Evolutionary conservation across 129 eudicot species (phyloP).

Genomic region (Chrysanthemum lavandulifolium): DNA sequence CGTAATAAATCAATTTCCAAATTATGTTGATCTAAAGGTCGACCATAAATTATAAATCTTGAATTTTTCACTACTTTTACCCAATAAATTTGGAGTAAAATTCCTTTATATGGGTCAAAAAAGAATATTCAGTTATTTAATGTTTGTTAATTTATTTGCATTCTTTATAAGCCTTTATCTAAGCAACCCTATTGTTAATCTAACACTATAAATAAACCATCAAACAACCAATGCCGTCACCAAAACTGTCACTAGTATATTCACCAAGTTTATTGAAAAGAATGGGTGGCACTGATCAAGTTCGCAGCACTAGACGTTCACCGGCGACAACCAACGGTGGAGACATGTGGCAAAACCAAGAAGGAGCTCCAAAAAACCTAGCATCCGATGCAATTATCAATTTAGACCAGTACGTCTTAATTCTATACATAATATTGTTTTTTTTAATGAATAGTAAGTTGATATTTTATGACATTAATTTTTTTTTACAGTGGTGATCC

Average conservation of each 20-base stretch:
- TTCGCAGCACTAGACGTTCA: constrained; percentile 22
- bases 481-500: constrained; percentile 73
- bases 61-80: constrained; percentile 18
- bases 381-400: constrained; percentile 41
- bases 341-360: background rate
- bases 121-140: constrained; percentile 21
- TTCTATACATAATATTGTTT: background rate
- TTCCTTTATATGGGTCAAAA: constrained; percentile 23
- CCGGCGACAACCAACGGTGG: constrained; percentile 16
- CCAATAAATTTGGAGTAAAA: constrained; percentile 20
- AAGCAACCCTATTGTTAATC: constrained; percentile 19
- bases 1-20: background rate
- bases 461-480: background rate
- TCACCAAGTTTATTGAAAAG: background rate
- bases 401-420: constrained; percentile 54
- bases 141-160: constrained; percentile 6
- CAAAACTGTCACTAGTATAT: constrained; percentile 21
- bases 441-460: background rate
- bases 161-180: constrained; percentile 12
- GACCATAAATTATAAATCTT: constrained; percentile 29
- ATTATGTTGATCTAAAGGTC: constrained; percentile 13
- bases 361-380: constrained; percentile 15
- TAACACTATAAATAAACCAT: constrained; percentile 32
- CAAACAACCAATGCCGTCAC: constrained; percentile 10
- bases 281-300: constrained; percentile 35